phyloP scores from a whole-genome alignment of 192 early-diverging fungal species.

The Backusella tuberculispora region DNA sequence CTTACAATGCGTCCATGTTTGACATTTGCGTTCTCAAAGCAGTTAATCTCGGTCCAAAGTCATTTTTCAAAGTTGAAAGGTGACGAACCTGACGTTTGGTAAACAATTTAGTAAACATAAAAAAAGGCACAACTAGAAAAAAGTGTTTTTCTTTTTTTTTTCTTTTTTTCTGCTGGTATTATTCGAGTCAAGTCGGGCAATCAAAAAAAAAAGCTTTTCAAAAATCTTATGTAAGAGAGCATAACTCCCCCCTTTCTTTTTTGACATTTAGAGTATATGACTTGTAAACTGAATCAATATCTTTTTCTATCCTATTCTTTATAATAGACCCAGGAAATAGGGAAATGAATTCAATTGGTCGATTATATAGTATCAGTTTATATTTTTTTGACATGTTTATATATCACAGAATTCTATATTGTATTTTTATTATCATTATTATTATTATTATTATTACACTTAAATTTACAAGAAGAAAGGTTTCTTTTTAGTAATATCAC shows the following conservation, averaged over 20 bases:
- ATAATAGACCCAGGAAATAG: too few relatives aligned
- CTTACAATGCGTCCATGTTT: not conserved
- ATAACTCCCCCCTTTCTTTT: too few relatives aligned
- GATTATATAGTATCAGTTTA: too few relatives aligned
- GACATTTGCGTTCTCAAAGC: not conserved
- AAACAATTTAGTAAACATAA: conserved; percentile 1
- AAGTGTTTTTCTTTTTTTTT: not conserved
- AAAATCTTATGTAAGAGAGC: too few relatives aligned
- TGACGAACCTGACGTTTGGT: not conserved
- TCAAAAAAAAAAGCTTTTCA: not conserved
- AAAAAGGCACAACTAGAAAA: not conserved
- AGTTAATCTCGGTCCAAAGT: not conserved
- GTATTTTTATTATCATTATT: too few relatives aligned
- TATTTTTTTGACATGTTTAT: too few relatives aligned
- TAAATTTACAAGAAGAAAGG: conserved; percentile 20
- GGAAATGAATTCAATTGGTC: too few relatives aligned
- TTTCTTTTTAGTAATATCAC: not conserved
- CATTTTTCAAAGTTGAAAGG: not conserved
- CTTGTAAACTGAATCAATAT: too few relatives aligned
- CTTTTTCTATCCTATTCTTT: too few relatives aligned
- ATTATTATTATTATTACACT: conserved; percentile 7
- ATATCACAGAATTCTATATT: not conserved
- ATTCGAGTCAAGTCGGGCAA: not conserved
- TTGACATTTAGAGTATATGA: too few relatives aligned
- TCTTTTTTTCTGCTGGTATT: too few relatives aligned